A percentile compares a stretch with the other conserved stretches of the same genome.
Evolutionary conservation across 2,329 filamentous ascomycete species (phyloP).

Genomic region (Xylariales sp.): DNA sequence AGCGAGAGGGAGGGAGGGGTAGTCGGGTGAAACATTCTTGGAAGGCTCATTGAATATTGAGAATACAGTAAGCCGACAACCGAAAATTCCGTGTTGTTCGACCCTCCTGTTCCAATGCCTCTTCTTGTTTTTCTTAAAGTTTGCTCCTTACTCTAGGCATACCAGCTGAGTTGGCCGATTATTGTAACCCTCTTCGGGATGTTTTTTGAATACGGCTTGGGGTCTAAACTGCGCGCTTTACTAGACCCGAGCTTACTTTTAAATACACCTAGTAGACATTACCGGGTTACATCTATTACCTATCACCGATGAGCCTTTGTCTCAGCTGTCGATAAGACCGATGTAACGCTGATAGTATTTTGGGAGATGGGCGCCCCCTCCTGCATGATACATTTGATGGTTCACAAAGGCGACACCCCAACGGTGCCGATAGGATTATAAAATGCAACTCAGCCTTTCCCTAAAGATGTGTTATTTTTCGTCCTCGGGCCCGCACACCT

Average conservation of each 20-base stretch:
- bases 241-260: not conserved
- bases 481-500: constrained; percentile 17
- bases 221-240: constrained; percentile 20
- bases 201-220: constrained; percentile 6
- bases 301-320: constrained; percentile 5
- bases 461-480: constrained; percentile 7
- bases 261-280: not conserved
- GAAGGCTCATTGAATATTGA: constrained; percentile 10
- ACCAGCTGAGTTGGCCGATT: not conserved
- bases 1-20: constrained; percentile 19
- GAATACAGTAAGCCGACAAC: constrained; percentile 30
- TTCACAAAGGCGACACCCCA: not conserved
- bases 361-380: constrained; percentile 18
- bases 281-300: not conserved
- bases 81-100: not conserved
- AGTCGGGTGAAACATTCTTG: constrained; percentile 15
- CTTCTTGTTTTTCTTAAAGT: not conserved
- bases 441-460: constrained; percentile 26
- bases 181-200: too few relatives aligned
- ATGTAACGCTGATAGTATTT: constrained; percentile 37
- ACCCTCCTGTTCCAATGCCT: not conserved
- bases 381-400: constrained; percentile 26
- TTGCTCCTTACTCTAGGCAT: not conserved
- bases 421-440: constrained; percentile 24
- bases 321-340: constrained; percentile 30